Conservation (phyloP, 2,329 filamentous ascomycete species). For the Pseudogymnoascus sp. region DNA sequence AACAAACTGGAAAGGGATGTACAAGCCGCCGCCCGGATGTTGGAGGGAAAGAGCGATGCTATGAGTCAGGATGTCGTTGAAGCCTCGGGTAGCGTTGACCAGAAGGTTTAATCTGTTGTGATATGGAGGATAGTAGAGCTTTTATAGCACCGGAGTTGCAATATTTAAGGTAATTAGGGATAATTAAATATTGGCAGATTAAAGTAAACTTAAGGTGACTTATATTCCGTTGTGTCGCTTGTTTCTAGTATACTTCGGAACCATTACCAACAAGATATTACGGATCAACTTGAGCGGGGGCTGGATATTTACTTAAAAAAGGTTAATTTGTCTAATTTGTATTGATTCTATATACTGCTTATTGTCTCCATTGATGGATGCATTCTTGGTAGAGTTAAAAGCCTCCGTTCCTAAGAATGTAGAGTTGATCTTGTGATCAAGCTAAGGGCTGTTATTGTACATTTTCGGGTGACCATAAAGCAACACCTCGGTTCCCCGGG, state of each 20-base stretch:
- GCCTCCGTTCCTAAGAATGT: not conserved
- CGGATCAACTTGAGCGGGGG: not conserved
- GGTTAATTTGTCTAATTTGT: not conserved
- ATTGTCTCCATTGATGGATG: not conserved
- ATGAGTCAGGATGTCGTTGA: not conserved
- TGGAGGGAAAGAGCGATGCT: not conserved
- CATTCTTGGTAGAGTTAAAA: not conserved
- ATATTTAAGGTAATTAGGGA: not conserved
- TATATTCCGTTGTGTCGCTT: not conserved
- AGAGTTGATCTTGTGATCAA: not conserved
- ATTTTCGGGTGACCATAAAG: not conserved
- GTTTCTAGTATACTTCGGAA: not conserved
- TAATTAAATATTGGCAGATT: not conserved
- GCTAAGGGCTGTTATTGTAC: not conserved
- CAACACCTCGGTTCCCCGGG: constrained; percentile 6
- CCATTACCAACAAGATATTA: not conserved
- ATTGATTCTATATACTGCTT: not conserved
- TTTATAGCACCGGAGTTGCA: not conserved
- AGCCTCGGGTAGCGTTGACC: not conserved
- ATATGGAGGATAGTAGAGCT: not conserved
- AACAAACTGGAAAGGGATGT: constrained; percentile 4
- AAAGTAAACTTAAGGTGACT: not conserved
- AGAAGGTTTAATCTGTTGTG: not conserved
- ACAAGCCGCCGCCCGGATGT: not conserved
- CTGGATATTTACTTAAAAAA: not conserved